Base-by-base conservation (phyloP, 2,329 filamentous ascomycete genomes). In the Colletotrichum sp. region DNA sequence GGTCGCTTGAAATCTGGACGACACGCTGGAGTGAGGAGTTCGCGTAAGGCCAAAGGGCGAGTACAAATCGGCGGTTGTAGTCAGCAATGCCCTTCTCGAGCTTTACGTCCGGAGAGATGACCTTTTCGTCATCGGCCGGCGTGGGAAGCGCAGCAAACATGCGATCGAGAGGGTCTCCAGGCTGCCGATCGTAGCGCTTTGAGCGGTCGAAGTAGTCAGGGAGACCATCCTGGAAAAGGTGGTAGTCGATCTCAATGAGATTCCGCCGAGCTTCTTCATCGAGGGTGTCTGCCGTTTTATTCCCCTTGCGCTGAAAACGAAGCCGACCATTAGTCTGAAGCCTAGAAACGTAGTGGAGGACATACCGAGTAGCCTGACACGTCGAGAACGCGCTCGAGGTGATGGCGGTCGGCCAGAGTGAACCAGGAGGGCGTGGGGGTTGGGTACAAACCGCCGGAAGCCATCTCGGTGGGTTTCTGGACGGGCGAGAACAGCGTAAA, bases 21-120 rank as follows among this genome's bases (percentile, higher is more conserved):
- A 78, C 43, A 7, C 26, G n/a, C 30, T 69, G 34, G 7, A 77
- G 36, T 24, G 48, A 55, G 3, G 76, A 78, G 59, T 78, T 78
- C 59, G 71, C 71, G 26, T 60, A 77, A 21, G 75, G 75, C 77
- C 77, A 78, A 18, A 78, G 52, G 16, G 75, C 74, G 7, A 52
- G 48, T 24, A 43, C 75, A 30, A 78, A n/a, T 13, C 57, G 28
- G 12, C 66, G 65, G 24, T 70, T 24, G 36, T 74, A 32, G 12
- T 24, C 30, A 14, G 60, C 65, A 5, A 34, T 14, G 1, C 43
- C 43, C 18, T 2, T 48, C 36, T 3, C 18, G 7, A 21, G 24
- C n/a, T 16, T 7, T 16, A n/a, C 16, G 43, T 52, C 60, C 26
- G 52, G 32, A n/a, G 30, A 36, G 26, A 63, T 14, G 24, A 55